Percentiles rank a stretch among this genome's conserved stretches.
Evolutionary conservation across 202 grass and related monocot species (phyloP).

Genomic region (Setaria italica): DNA sequence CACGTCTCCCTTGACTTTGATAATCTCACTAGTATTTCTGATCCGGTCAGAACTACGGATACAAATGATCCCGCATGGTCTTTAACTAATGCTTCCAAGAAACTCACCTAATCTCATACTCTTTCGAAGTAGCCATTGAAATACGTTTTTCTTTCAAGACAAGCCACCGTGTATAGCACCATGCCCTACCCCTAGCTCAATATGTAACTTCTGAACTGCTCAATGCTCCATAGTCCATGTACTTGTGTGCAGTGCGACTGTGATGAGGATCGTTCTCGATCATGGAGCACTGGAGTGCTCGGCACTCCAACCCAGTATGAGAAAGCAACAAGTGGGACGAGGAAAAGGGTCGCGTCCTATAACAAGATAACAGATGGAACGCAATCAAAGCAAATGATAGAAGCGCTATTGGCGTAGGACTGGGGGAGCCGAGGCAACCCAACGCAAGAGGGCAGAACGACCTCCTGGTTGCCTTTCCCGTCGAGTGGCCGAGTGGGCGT

Average conservation of each 20-base stretch:
- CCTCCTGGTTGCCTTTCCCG: background rate
- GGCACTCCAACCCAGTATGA: background rate
- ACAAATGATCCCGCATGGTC: background rate
- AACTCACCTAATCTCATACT: too few relatives aligned
- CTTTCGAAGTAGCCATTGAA: background rate
- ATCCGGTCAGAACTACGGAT: background rate
- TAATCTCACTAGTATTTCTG: background rate
- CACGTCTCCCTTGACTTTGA: background rate
- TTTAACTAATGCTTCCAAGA: background rate
- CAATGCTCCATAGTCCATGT: background rate
- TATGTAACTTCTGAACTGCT: background rate
- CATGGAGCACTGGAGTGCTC: background rate
- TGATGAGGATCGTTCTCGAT: background rate
- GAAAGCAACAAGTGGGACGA: background rate
- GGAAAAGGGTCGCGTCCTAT: background rate
- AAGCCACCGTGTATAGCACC: background rate
- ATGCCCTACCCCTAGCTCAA: background rate
- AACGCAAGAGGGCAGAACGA: background rate
- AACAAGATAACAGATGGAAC: conserved; percentile 9
- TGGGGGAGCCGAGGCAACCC: conserved; percentile 15
- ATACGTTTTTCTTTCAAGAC: background rate
- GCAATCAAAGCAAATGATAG: conserved; percentile 16
- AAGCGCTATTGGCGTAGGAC: background rate
- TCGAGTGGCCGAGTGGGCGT: conserved; percentile 12
- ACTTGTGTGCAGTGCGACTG: background rate